Conservation (phyloP, 2,329 filamentous ascomycete species). For the Neopestalotiopsis sp. region DNA sequence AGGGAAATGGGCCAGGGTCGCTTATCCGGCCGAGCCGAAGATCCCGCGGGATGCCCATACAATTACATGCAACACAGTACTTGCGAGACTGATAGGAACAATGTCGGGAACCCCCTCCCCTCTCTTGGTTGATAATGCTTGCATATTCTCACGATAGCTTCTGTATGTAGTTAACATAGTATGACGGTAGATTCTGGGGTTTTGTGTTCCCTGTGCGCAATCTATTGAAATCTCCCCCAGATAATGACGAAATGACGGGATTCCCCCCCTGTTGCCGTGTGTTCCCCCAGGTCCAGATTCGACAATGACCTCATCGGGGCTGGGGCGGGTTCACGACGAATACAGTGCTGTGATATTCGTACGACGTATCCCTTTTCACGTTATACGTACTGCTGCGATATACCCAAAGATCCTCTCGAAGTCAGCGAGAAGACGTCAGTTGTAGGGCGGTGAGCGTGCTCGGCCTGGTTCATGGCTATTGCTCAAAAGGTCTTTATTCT, state of each 20-base stretch:
- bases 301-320: not conserved
- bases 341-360: not conserved
- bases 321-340: not conserved
- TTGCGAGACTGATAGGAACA: not conserved
- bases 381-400: not conserved
- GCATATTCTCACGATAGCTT: not conserved
- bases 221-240: not conserved
- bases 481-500: not conserved
- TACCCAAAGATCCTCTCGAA: not conserved
- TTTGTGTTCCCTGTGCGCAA: not conserved
- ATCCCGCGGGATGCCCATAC: not conserved
- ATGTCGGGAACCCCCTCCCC: not conserved
- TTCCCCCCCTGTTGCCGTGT: not conserved
- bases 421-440: not conserved
- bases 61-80: not conserved
- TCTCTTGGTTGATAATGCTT: not conserved
- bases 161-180: not conserved
- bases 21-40: not conserved
- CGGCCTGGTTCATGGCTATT: not conserved
- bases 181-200: not conserved
- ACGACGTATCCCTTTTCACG: not conserved
- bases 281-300: not conserved
- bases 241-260: not conserved
- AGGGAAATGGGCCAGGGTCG: not conserved
- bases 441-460: not conserved